phyloP scores from a whole-genome alignment of 139 green algal species.

The Chlorella sp. region DNA sequence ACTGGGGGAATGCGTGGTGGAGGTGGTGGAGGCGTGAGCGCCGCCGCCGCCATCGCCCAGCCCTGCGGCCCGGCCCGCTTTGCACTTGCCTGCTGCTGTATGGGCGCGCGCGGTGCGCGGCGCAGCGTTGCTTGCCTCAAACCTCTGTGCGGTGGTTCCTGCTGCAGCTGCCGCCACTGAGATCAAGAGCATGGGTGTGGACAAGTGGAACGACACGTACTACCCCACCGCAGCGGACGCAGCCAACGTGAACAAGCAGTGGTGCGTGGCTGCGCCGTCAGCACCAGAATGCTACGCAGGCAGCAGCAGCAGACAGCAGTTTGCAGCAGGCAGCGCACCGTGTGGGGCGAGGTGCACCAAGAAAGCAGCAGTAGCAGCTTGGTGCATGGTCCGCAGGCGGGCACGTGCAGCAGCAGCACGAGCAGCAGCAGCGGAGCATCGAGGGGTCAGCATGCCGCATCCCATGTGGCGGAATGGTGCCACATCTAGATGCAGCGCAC shows the following conservation, averaged over 20 bases:
- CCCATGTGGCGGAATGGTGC: neutral
- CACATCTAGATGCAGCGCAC: neutral
- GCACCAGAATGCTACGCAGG: neutral
- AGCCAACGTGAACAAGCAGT: conserved; percentile 83
- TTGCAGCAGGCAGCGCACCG: neutral
- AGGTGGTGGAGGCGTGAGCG: neutral
- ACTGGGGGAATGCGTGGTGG: neutral
- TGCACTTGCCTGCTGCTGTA: neutral
- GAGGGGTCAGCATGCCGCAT: neutral
- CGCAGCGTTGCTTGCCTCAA: neutral
- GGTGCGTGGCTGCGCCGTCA: conserved; percentile 58
- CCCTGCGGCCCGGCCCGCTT: neutral
- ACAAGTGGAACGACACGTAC: conserved; percentile 95
- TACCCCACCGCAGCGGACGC: conserved; percentile 93
- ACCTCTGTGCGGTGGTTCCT: neutral
- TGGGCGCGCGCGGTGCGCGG: no score
- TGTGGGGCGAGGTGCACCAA: neutral
- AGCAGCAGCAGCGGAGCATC: neutral
- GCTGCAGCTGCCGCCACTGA: conserved; percentile 23
- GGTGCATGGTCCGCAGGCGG: no score
- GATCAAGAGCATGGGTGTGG: conserved; percentile 43
- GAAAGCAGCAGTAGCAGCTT: no score
- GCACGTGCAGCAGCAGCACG: neutral
- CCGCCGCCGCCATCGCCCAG: neutral
- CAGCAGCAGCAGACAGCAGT: neutral